Conservation (phyloP, 2,329 filamentous ascomycete species). For the Talaromyces sp. region DNA sequence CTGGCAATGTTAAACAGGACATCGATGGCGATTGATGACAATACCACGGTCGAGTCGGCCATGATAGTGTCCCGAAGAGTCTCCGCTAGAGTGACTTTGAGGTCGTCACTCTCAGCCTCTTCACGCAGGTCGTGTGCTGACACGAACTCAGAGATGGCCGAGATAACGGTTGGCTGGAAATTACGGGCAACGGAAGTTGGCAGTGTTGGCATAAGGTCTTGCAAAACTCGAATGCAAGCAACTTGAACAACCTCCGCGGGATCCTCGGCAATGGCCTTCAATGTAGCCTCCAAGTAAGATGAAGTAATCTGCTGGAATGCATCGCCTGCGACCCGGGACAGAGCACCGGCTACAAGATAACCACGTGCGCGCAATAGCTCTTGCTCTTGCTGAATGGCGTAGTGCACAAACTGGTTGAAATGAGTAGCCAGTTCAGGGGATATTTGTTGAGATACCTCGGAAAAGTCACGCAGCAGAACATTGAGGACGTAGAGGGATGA, state of each 20-base stretch:
- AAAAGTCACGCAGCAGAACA: conserved; percentile 79
- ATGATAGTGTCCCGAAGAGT: conserved; percentile 81
- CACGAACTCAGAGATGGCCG: conserved; percentile 71
- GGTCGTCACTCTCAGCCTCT: conserved; percentile 84
- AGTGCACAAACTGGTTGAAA: conserved; percentile 79
- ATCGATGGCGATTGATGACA: conserved; percentile 72
- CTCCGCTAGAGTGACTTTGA: conserved; percentile 87
- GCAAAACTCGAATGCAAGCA: conserved; percentile 83
- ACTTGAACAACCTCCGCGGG: conserved; percentile 88
- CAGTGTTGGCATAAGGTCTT: conserved; percentile 64
- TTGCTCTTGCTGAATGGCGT: conserved; percentile 70
- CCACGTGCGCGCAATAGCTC: conserved; percentile 83
- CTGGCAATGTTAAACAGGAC: conserved; percentile 88
- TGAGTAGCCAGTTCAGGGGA: conserved; percentile 68
- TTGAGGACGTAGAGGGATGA: conserved; percentile 83
- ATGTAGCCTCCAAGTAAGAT: conserved; percentile 58
- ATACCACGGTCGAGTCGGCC: conserved; percentile 73
- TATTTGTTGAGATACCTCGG: conserved; percentile 75
- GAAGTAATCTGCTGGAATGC: conserved; percentile 49
- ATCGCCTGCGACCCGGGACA: conserved; percentile 69
- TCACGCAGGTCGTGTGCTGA: conserved; percentile 78
- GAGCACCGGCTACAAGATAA: conserved; percentile 79
- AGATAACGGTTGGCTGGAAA: conserved; percentile 64
- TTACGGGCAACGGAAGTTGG: conserved; percentile 54
- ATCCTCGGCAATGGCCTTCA: conserved; percentile 75